phyloP scores from a whole-genome alignment of 495 filamentous ascomycete species.

The Daldinia concentrica region DNA sequence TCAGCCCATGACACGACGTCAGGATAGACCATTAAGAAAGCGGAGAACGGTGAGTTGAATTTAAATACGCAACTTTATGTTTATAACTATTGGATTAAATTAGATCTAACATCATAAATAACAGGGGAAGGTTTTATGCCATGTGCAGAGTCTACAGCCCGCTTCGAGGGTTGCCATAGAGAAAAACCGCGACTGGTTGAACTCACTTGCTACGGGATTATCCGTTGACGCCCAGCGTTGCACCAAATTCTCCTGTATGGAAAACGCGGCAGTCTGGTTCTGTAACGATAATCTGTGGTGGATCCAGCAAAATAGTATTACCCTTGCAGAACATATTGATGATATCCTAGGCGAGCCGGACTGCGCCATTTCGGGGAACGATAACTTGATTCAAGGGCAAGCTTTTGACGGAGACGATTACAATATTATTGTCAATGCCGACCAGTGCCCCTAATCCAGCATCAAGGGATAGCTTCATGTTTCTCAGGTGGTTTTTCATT shows the following conservation, averaged over 20 bases:
- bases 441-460: conserved; percentile 26
- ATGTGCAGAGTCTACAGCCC: conserved; percentile 13
- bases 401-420: conserved; percentile 1
- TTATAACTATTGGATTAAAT: background rate
- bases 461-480: background rate
- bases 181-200: conserved; percentile 5
- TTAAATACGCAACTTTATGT: background rate
- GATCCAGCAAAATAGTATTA: conserved; percentile 13
- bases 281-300: conserved; percentile 23
- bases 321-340: conserved; percentile 4
- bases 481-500: background rate
- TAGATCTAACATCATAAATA: background rate
- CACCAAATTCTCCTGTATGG: conserved; percentile 6
- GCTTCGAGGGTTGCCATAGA: conserved; percentile 1
- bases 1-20: background rate
- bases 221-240: conserved; percentile 3
- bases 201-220: background rate
- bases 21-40: background rate
- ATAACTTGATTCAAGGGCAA: conserved; percentile 15
- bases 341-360: background rate
- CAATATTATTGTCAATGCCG: conserved; percentile 53
- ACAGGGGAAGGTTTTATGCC: conserved; percentile 17
- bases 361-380: conserved; percentile 4
- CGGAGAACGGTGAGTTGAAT: conserved; percentile 1
- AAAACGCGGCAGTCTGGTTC: conserved; percentile 17